Evolutionary conservation across 768 basidiomycete species (phyloP).

Genomic region (Hygrocybe punicea): DNA sequence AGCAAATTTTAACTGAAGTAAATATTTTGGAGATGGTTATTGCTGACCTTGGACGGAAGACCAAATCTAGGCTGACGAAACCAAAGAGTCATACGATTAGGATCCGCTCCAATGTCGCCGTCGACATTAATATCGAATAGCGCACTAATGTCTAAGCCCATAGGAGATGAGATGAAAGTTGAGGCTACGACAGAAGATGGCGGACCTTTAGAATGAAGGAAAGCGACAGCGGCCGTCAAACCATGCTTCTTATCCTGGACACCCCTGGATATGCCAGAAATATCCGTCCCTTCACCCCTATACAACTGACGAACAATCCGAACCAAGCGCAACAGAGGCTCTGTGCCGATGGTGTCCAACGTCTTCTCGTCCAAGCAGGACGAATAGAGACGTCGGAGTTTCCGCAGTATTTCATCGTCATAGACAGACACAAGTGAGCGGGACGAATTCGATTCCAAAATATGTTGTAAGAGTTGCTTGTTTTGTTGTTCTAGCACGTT

Average conservation of each 20-base stretch:
- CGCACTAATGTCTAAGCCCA: conserved; percentile 60
- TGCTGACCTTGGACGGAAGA: conserved; percentile 76
- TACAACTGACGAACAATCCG: conserved; percentile 59
- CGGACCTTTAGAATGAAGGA: conserved; percentile 80
- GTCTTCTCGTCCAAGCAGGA: conserved; percentile 79
- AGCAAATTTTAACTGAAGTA: background rate
- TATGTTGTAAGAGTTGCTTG: conserved; percentile 67
- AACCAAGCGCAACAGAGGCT: conserved; percentile 68
- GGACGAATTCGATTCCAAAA: conserved; percentile 55
- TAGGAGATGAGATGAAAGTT: background rate
- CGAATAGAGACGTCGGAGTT: conserved; percentile 66
- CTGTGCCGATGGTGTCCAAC: conserved; percentile 69
- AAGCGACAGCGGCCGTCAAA: conserved; percentile 80
- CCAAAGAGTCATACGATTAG: conserved; percentile 82
- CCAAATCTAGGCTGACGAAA: conserved; percentile 78
- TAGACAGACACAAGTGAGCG: conserved; percentile 32
- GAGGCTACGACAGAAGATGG: background rate
- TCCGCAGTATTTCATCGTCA: conserved; percentile 57
- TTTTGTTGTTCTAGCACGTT: conserved; percentile 71
- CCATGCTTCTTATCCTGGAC: conserved; percentile 42
- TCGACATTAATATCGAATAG: conserved; percentile 83
- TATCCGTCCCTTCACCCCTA: conserved; percentile 47
- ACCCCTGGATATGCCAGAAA: conserved; percentile 17
- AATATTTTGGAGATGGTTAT: conserved; percentile 6
- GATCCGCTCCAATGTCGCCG: conserved; percentile 83